Conservation (phyloP, 495 filamentous ascomycete species). For the Penicillium alfredii region DNA sequence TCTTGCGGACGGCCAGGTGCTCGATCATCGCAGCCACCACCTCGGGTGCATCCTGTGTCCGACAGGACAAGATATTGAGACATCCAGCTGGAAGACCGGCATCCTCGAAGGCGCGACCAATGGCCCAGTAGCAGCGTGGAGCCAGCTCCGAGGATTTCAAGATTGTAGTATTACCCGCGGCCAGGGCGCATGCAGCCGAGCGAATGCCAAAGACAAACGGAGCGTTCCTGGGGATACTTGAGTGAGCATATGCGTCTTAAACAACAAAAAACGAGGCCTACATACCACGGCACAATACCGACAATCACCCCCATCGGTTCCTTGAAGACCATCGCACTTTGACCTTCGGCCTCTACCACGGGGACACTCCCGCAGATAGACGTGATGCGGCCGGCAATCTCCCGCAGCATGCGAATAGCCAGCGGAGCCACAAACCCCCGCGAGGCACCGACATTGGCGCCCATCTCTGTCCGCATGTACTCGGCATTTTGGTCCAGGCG, state of each 20-base stretch:
- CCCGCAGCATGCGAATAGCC: constrained; percentile 55
- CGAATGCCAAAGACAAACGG: constrained; percentile 64
- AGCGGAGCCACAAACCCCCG: constrained; percentile 54
- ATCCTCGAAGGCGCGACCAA: constrained; percentile 61
- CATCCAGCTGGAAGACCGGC: constrained; percentile 61
- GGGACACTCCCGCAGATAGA: constrained; percentile 61
- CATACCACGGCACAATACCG: constrained; percentile 76
- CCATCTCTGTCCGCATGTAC: constrained; percentile 70
- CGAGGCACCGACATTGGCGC: constrained; percentile 43
- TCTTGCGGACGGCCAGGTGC: constrained; percentile 51
- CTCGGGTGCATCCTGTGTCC: constrained; percentile 45
- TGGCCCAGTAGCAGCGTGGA: constrained; percentile 65
- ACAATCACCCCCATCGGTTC: constrained; percentile 80
- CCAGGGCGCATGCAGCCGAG: constrained; percentile 66
- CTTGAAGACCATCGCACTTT: constrained; percentile 61
- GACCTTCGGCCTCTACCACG: constrained; percentile 45
- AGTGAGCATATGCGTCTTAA: neutral
- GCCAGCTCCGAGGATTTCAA: constrained; percentile 71
- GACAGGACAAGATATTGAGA: constrained; percentile 49
- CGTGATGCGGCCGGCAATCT: constrained; percentile 64
- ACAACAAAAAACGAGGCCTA: neutral
- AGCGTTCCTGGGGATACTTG: constrained; percentile 44
- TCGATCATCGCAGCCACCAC: constrained; percentile 53
- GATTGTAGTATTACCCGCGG: constrained; percentile 73
- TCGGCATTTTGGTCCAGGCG: constrained; percentile 52